These are phyloP conservation scores for Eucalyptus sp. DNA, from an alignment of 345 rosid genomes.

Conservation along the genomic window DNA sequence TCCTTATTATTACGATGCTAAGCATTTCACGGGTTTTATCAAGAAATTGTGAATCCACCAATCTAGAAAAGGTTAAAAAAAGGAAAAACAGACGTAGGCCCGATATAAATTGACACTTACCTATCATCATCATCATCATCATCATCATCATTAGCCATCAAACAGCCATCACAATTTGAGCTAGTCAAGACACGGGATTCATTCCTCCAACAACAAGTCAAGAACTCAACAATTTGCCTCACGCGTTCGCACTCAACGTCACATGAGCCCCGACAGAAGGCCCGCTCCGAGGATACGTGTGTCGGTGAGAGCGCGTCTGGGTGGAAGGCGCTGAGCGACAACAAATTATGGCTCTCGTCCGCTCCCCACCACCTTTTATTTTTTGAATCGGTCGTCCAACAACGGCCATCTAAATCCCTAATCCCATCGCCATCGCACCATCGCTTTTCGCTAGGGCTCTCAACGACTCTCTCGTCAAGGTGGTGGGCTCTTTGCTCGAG, in stretches of 20 bases:
- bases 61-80: not conserved
- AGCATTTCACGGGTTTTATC: not conserved
- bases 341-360: not conserved
- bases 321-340: not conserved
- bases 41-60: not conserved
- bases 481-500: too few species aligned
- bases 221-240: not conserved
- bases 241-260: not conserved
- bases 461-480: too few species aligned
- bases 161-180: not conserved
- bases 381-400: not conserved
- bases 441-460: too few species aligned
- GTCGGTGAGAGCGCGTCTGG: not conserved
- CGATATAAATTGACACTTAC: not conserved
- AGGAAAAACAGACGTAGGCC: not conserved
- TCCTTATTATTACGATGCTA: not conserved
- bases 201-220: not conserved
- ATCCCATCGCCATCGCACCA: too few species aligned
- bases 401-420: not conserved
- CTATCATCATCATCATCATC: too few species aligned
- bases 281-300: not conserved
- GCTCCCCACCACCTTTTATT: not conserved
- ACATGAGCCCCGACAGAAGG: not conserved
- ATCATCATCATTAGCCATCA: not conserved
- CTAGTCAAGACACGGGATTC: not conserved